Conservation (phyloP, 768 basidiomycete species). For the Leccinum variicolor region DNA sequence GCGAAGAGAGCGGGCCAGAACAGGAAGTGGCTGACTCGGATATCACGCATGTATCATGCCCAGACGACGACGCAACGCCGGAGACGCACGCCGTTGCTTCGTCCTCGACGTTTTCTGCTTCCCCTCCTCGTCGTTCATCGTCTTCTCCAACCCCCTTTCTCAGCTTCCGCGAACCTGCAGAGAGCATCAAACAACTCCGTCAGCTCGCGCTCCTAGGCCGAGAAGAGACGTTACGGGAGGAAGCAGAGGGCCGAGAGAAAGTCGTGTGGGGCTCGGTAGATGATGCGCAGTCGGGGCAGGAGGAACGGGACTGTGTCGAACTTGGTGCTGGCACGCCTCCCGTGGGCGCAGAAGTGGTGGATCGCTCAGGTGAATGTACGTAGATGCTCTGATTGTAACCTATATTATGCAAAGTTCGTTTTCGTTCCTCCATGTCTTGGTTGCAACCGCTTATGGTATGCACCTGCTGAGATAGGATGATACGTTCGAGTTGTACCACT, state of each 20-base stretch:
- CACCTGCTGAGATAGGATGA: background rate
- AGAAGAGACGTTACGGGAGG: conserved; percentile 36
- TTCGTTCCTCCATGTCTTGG: no score
- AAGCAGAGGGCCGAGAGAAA: conserved; percentile 44
- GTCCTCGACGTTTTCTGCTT: background rate
- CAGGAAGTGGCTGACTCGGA: background rate
- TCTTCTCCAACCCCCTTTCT: conserved; percentile 14
- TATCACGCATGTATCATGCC: background rate
- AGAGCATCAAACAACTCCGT: conserved; percentile 40
- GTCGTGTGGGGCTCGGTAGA: conserved; percentile 37
- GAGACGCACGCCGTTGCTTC: background rate
- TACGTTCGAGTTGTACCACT: background rate
- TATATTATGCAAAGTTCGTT: background rate
- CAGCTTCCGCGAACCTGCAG: conserved; percentile 36
- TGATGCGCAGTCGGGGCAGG: background rate
- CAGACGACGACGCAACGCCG: background rate
- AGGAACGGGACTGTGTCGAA: background rate
- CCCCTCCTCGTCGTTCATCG: background rate
- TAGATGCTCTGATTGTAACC: background rate
- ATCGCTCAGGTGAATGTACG: background rate
- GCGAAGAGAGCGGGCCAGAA: background rate
- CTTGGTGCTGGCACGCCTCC: background rate
- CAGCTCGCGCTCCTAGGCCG: conserved; percentile 46
- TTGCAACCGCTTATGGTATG: background rate
- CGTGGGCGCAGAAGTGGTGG: background rate